Evolutionary conservation across 2,329 filamentous ascomycete species (phyloP).

Genomic region (Juglanconis sp.): DNA sequence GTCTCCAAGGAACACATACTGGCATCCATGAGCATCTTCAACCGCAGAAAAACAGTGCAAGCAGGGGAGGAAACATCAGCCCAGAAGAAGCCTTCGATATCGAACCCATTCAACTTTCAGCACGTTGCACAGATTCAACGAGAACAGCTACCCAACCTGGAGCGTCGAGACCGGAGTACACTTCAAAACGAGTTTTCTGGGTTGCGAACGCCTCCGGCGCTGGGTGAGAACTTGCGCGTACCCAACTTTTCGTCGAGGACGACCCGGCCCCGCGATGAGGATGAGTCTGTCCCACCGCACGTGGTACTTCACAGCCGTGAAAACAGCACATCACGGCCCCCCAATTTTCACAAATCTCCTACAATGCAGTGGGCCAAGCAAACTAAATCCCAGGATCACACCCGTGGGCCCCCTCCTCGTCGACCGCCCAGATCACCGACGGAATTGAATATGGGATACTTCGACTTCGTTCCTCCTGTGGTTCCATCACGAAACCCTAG

Average conservation of each 20-base stretch:
- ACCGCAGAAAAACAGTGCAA: conserved; percentile 42
- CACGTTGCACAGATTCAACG: conserved; percentile 58
- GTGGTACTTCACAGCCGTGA: conserved; percentile 19
- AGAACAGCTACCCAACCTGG: conserved; percentile 42
- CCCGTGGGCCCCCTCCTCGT: conserved; percentile 41
- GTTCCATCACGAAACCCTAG: conserved; percentile 55
- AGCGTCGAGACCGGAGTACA: conserved; percentile 38
- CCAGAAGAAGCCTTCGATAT: conserved; percentile 51
- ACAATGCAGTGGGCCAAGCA: conserved; percentile 39
- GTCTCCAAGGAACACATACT: conserved; percentile 13
- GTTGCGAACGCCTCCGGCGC: conserved; percentile 34
- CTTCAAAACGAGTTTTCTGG: conserved; percentile 43
- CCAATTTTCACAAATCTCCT: conserved; percentile 30
- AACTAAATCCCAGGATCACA: conserved; percentile 47
- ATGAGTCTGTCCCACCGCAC: conserved; percentile 11
- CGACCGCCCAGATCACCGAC: conserved; percentile 49
- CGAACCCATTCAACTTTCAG: conserved; percentile 64
- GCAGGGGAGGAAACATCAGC: conserved; percentile 27
- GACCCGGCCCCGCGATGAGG: conserved; percentile 10
- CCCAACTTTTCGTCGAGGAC: conserved; percentile 46
- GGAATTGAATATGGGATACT: conserved; percentile 25
- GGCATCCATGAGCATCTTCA: conserved; percentile 36
- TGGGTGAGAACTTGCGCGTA: conserved; percentile 42
- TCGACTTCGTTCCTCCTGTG: conserved; percentile 34
- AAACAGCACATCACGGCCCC: conserved; percentile 21